These are phyloP conservation scores for Diaporthe ilicicola DNA, from an alignment of 2,329 filamentous ascomycete genomes.

Conservation along the genomic window DNA sequence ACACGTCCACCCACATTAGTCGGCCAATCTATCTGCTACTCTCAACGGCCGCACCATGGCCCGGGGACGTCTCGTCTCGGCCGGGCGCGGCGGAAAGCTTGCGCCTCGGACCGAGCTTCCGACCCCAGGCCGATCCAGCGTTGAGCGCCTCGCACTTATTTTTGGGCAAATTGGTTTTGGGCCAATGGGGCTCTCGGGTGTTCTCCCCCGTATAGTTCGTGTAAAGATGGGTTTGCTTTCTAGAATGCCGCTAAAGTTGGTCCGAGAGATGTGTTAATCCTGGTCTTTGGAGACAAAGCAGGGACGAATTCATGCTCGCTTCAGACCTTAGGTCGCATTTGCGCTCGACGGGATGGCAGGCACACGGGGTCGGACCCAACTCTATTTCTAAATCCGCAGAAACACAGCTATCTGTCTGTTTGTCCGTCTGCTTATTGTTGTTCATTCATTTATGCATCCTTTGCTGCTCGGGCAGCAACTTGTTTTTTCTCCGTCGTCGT, in stretches of 20 bases:
- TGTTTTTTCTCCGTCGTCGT: neutral
- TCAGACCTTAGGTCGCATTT: neutral
- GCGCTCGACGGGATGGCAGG: slow-evolving; percentile 11
- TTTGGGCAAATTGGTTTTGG: neutral
- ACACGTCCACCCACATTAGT: neutral
- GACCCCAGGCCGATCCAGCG: neutral
- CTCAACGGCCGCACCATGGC: slow-evolving; percentile 17
- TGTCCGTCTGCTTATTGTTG: neutral
- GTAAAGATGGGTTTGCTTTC: neutral
- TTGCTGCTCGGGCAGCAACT: neutral
- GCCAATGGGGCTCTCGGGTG: neutral
- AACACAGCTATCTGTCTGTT: neutral
- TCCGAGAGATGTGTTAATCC: neutral
- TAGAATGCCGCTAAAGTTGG: neutral
- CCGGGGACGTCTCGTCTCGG: neutral
- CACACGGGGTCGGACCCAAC: slow-evolving; percentile 1
- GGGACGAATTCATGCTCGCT: slow-evolving; percentile 12
- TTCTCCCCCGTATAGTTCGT: slow-evolving; percentile 2
- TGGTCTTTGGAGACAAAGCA: neutral
- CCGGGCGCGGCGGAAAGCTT: slow-evolving; percentile 3
- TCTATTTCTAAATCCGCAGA: neutral
- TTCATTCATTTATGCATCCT: neutral
- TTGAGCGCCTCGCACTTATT: neutral
- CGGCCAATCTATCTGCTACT: slow-evolving; percentile 20
- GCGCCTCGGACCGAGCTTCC: slow-evolving; percentile 9